Evolutionary conservation across 441 rosid genomes (phyloP).

Genomic region (Jatropha multifida): DNA sequence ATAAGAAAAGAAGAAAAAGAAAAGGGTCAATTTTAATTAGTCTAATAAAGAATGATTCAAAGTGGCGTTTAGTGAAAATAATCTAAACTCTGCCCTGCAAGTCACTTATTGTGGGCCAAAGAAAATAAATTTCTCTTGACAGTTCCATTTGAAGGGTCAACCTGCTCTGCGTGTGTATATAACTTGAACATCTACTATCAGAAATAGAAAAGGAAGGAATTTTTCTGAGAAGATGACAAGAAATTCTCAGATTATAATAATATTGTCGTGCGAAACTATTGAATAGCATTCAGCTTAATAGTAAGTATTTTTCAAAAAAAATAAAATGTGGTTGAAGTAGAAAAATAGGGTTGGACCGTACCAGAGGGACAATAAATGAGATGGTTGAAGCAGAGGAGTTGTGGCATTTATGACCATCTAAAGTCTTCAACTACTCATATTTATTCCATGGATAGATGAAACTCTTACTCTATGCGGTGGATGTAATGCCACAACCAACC

Average conservation of each 20-base stretch:
- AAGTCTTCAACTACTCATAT: slow-evolving; percentile 24
- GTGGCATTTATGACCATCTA: slow-evolving; percentile 23
- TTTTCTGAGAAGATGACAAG: slow-evolving; percentile 3
- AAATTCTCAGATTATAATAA: neutral
- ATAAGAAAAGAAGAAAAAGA: neutral
- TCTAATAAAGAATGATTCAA: neutral
- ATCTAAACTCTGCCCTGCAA: neutral
- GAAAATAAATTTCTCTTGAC: neutral
- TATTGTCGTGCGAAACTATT: neutral
- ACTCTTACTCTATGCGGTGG: neutral
- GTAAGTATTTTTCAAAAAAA: too few relatives aligned
- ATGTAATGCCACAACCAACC: neutral
- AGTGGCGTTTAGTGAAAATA: neutral
- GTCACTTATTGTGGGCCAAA: slow-evolving; percentile 8
- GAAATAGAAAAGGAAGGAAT: neutral
- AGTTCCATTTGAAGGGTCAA: neutral
- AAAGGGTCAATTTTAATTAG: neutral
- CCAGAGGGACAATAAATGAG: neutral
- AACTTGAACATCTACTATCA: neutral
- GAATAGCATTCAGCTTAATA: neutral
- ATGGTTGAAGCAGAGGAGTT: neutral
- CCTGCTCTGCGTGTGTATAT: neutral
- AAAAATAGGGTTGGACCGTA: neutral
- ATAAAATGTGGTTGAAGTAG: neutral
- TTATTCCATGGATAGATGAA: neutral